Percentiles rank a stretch among this genome's conserved stretches.
Conservation (phyloP, 192 early-diverging fungal species). For the Thamnidium elegans region DNA sequence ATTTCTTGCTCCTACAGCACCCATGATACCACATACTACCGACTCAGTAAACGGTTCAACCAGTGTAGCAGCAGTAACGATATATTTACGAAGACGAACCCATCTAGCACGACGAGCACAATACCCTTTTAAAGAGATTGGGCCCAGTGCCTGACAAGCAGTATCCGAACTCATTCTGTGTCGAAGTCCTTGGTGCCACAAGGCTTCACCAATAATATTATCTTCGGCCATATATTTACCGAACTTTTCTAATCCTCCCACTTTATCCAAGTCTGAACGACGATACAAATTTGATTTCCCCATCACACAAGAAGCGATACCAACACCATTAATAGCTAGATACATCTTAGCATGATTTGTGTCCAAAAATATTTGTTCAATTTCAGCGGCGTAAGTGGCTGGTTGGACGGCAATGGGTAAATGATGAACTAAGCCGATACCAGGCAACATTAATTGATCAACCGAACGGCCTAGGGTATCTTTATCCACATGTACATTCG, state of each 20-base stretch:
- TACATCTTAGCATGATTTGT: conserved; percentile 96
- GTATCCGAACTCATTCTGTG: conserved; percentile 88
- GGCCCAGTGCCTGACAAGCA: conserved; percentile 82
- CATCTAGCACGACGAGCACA: conserved; percentile 84
- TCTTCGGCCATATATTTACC: conserved; percentile 94
- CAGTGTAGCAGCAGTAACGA: conserved; percentile 83
- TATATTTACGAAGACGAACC: conserved; percentile 93
- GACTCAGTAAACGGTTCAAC: conserved; percentile 94
- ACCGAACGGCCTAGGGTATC: conserved; percentile 81
- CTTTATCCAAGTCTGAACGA: conserved; percentile 71
- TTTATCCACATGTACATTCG: conserved; percentile 80
- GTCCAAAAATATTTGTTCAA: conserved; percentile 86
- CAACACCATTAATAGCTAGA: conserved; percentile 85
- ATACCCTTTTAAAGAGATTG: conserved; percentile 74
- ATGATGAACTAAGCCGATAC: conserved; percentile 95
- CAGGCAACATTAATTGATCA: conserved; percentile 63
- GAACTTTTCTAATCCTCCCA: conserved; percentile 82
- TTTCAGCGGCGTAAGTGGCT: conserved; percentile 68
- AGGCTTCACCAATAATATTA: conserved; percentile 85
- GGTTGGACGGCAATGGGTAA: conserved; percentile 77
- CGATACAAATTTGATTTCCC: conserved; percentile 95
- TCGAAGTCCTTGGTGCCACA: conserved; percentile 74
- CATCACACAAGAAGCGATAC: conserved; percentile 83
- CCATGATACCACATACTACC: conserved; percentile 69
- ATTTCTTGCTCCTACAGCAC: conserved; percentile 62